Base-by-base conservation (phyloP, 768 basidiomycete genomes). In the Pleurotus giganteus region DNA sequence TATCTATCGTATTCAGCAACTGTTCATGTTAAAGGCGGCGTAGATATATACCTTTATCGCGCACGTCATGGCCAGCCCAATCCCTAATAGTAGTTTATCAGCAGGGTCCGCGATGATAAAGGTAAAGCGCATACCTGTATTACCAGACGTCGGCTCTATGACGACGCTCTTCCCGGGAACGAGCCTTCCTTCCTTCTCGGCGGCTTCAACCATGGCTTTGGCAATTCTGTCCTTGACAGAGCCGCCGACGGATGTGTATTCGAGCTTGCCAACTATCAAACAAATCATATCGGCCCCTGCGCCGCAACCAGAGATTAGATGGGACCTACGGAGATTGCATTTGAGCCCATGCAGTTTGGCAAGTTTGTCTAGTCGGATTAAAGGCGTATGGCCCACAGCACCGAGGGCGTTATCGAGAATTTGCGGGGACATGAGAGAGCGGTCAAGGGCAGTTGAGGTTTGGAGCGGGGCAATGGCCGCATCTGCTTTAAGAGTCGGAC, bases 191-290 rank as follows among this genome's bases (percentile, higher is more conserved):
- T 92, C 86, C 52, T 78, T 77, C 76, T 99, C 97, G 4, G 96
- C 97, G n/a, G 87, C 82, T 60, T 94, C 88, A 1, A 98, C 84
- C 96, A 99, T 99, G 9, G 92, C 85, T 69, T 93, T 95, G 24
- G 94, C 95, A 51, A 98, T 96, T 56, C 95, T 78, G 67, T 98
- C 96, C 74, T 99, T 99, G 56, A 98, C 89, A 2, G 90, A 94
- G 2, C 96, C 96, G 8, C 96, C 97, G 1, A 85, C 87, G 17
- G 91, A 94, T 65, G 91, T 81, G 67, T 83, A 98, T 63, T 99
- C 96, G 13, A 90, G 78, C 70, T 97, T 98, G 5, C 80, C 95
- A 65, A 96, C 91, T 95, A 57, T 17, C 37, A 31, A 49, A 15
- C 45, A 27, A 58, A 47, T 21, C 32, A 8, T 11, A 45, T 5